Conservation (phyloP, 192 early-diverging fungal genomes). For the Rhizophagus sp. region DNA sequence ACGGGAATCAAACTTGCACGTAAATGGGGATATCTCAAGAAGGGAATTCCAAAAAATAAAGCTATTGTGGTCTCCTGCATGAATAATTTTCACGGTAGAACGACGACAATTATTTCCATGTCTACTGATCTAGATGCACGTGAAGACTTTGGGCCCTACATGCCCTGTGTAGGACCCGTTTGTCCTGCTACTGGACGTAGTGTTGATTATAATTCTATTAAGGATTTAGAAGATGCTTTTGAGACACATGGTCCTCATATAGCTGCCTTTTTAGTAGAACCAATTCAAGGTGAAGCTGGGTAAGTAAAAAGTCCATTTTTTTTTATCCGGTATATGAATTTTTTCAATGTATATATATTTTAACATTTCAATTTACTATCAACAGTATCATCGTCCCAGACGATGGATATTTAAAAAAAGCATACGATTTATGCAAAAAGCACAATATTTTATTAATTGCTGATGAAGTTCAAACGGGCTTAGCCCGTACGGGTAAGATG, state of each 20-base stretch:
- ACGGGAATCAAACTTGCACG: slow-evolving; percentile 97
- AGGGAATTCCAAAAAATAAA: slow-evolving; percentile 78
- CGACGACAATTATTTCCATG: slow-evolving; percentile 92
- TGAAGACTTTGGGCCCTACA: slow-evolving; percentile 90
- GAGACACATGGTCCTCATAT: slow-evolving; percentile 80
- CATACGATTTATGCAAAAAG: slow-evolving; percentile 92
- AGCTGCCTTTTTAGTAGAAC: slow-evolving; percentile 96
- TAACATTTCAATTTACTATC: not conserved
- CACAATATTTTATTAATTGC: slow-evolving; percentile 98
- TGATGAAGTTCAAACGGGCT: slow-evolving; percentile 98
- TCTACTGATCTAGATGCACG: slow-evolving; percentile 87
- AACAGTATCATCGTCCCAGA: slow-evolving; percentile 89
- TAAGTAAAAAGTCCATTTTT: slow-evolving; percentile 35
- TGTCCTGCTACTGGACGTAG: slow-evolving; percentile 70
- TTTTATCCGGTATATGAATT: not conserved
- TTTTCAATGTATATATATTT: not conserved
- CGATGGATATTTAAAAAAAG: slow-evolving; percentile 85
- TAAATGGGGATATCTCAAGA: slow-evolving; percentile 95
- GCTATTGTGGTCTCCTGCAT: slow-evolving; percentile 82
- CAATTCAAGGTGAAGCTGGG: slow-evolving; percentile 98
- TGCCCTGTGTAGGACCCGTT: slow-evolving; percentile 80
- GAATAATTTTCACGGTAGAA: slow-evolving; percentile 97
- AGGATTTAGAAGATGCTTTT: slow-evolving; percentile 87
- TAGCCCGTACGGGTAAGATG: slow-evolving; percentile 92
- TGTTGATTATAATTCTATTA: slow-evolving; percentile 82